Base-by-base conservation (phyloP, 140 eudicot genomes). In the Stevia rebaudiana region DNA sequence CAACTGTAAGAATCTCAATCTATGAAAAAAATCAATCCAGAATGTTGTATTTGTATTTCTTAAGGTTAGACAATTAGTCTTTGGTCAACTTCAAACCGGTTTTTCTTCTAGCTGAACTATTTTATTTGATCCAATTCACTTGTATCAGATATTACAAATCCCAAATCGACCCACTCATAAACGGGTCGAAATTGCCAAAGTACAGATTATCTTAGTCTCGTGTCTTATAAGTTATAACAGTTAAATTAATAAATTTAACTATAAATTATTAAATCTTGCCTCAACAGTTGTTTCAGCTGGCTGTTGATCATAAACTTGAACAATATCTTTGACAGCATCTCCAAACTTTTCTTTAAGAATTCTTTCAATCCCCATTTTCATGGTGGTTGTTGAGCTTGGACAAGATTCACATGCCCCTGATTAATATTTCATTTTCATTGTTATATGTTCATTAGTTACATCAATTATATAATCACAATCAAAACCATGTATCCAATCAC, bases 341-440 rank as follows among this genome's bases (percentile, higher is more conserved):
- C 97, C 97, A 75, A 90, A 90, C 63, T 90, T 90, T 61, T 90
- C 97, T 78, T 82, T 87, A 6, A 90, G 83, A 0, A 87, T 80
- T 72, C 87, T 80, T 73, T 90, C 97, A 22, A 90, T 90, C 61
- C 95, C 95, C 95, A 86, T 84, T 65, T 80, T 86, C 97, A 90
- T 90, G 39, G 97, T 90, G 4, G 95, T 90, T 1, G 94, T 90
- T 74, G 97, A 90, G 80, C 97, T 90, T 35, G 97, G 95, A 69
- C 97, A 90, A 51, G 78, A 80, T 24, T 75, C 97, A 70, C 97
- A 90, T 22, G 97, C 97, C 71, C 97, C 97, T 90, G 77, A 50
- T 42, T 46, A 41, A 67, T 47, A 48, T 48, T 18, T 8, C 4
- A 48, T 8, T 18, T 17, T 48, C 2, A 18, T 12, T 46, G 52